Percentiles rank a stretch among this genome's conserved stretches.
These are phyloP conservation scores for Coemansia reversa DNA, from an alignment of 192 early-diverging fungal genomes.

Conservation along the genomic window DNA sequence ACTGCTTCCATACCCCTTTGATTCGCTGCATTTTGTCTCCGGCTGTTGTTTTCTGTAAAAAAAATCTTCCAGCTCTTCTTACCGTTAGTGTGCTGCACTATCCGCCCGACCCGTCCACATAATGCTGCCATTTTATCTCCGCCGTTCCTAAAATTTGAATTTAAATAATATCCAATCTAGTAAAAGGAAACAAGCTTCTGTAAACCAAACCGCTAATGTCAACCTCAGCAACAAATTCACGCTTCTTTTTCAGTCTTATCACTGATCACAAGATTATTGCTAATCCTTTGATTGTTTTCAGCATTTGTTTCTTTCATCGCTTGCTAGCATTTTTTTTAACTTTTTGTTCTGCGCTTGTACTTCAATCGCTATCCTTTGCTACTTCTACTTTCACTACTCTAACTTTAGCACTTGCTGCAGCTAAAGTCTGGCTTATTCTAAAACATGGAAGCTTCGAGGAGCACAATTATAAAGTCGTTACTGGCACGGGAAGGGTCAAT, in stretches of 20 bases:
- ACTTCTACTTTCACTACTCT: neutral
- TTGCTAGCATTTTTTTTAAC: neutral
- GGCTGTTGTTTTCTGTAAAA: neutral
- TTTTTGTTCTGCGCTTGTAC: neutral
- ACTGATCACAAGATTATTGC: neutral
- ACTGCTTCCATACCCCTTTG: neutral
- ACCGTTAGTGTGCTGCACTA: neutral
- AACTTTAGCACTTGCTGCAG: neutral
- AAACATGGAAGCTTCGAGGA: constrained; percentile 22
- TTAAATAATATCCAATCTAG: neutral
- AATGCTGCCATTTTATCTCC: neutral
- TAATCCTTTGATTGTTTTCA: neutral
- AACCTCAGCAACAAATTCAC: neutral
- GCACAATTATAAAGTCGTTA: constrained; percentile 39
- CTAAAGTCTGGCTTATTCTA: neutral
- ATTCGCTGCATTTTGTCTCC: neutral
- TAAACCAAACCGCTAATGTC: neutral
- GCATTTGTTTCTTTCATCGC: neutral
- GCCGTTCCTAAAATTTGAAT: neutral
- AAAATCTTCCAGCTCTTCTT: neutral
- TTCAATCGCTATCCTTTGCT: neutral
- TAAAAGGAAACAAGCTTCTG: neutral
- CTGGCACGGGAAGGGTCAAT: constrained; percentile 34
- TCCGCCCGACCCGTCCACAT: neutral
- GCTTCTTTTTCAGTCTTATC: neutral